Base-by-base conservation (phyloP, 208 protist genomes). In the Crithidia acanthocephali region DNA sequence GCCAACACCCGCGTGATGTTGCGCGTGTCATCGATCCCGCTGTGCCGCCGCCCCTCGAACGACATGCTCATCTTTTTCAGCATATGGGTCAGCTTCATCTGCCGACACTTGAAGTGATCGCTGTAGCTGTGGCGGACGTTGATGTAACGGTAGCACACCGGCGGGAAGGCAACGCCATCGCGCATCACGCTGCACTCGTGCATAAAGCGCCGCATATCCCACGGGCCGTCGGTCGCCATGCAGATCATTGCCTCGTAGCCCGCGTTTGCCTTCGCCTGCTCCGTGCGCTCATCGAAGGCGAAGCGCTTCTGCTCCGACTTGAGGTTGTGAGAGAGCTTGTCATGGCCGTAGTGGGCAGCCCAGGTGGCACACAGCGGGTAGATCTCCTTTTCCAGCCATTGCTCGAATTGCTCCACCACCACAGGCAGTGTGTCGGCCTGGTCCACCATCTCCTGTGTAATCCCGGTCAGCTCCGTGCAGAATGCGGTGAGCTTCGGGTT, bases 401-500 rank as follows among this genome's bases (percentile, higher is more conserved):
- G 48, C 35, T 86, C 62, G 45, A 97, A 95, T 28, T 58, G 55
- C 45, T 28, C 47, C 50, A 97, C 57, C 6, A 95, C 94, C 0
- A 64, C 80, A 0, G 80, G 80, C 28, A 97, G 74, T 45, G 88
- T 65, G 32, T 86, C 80, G 1, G 91, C 88, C 9, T 69, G 66
- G 69, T 98, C 95, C 4, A 98, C 92, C 66, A 76, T 65, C 33
- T 74, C 89, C 84, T 99, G 97, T 56, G 88, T 92, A 70, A 99
- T 99, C 58, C 98, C 98, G 0, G 98, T 99, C 15, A 99, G 83
- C 65, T 94, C 72, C 0, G 79, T 96, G 84, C 98, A 99, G 69
- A 99, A 99, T 6, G 47, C 13, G 0, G 90, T 97, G 18, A 99
- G 81, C 35, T 62, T 69, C 1, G 92, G 84, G 56, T 97, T 83